These are phyloP conservation scores for Entamoeba moshkovskii DNA, from an alignment of 208 protist genomes.

Conservation along the genomic window DNA sequence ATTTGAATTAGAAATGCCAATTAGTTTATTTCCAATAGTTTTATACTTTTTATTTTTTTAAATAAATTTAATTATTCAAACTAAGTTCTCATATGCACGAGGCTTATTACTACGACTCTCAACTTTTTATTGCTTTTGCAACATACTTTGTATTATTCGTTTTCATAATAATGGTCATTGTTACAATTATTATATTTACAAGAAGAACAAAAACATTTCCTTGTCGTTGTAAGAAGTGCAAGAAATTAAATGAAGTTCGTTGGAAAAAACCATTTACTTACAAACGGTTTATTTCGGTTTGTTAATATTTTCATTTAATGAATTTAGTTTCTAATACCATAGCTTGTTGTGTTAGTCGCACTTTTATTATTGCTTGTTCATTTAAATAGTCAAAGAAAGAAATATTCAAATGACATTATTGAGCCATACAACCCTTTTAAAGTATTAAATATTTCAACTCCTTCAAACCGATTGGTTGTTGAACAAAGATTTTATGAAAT, in stretches of 20 bases:
- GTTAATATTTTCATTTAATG: background rate
- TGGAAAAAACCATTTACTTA: background rate
- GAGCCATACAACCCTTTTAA: background rate
- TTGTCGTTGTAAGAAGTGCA: background rate
- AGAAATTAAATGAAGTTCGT: background rate
- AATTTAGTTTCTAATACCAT: no score
- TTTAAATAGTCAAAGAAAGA: no score
- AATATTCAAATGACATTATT: background rate
- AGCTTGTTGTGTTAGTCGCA: no score
- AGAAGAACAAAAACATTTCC: background rate
- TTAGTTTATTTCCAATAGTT: no score
- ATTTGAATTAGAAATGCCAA: no score
- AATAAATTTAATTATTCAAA: no score
- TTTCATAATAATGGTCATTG: background rate
- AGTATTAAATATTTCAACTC: background rate
- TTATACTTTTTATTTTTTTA: no score
- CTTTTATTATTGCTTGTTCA: no score
- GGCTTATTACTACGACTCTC: background rate
- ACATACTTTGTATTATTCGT: background rate
- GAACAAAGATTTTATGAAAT: background rate
- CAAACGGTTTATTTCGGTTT: background rate
- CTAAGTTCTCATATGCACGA: background rate
- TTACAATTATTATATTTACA: background rate
- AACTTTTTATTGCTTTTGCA: background rate
- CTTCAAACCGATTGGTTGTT: background rate